These are phyloP conservation scores for Dissoconium aciculare DNA, from an alignment of 2,329 filamentous ascomycete genomes.

Conservation along the genomic window DNA sequence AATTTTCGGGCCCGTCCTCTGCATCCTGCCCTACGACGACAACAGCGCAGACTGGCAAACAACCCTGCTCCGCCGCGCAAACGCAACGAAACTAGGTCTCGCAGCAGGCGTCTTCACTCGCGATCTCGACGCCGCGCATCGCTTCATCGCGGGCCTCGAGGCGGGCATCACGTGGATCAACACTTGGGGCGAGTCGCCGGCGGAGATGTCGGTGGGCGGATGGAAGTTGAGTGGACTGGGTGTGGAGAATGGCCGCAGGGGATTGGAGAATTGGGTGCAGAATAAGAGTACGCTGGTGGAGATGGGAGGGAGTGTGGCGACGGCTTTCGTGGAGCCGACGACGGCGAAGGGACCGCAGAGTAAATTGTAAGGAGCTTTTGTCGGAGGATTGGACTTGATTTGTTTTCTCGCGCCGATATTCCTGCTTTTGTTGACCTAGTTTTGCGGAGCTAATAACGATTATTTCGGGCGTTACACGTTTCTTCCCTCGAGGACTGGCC, in stretches of 20 bases:
- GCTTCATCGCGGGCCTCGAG: conserved; percentile 54
- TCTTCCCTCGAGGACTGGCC: no score
- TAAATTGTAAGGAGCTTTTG: conserved; percentile 1
- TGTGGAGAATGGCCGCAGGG: conserved; percentile 69
- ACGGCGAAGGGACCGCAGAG: conserved; percentile 23
- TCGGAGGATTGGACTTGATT: not conserved
- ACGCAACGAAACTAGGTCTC: conserved; percentile 61
- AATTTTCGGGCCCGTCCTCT: conserved; percentile 81
- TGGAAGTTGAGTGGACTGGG: conserved; percentile 86
- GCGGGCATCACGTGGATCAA: conserved; percentile 88
- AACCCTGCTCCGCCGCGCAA: conserved; percentile 57
- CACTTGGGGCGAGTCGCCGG: conserved; percentile 81
- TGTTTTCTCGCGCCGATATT: no score
- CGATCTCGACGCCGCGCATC: conserved; percentile 59
- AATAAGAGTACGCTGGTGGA: conserved; percentile 84
- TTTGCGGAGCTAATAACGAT: no score
- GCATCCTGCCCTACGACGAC: conserved; percentile 54
- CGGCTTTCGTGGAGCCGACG: conserved; percentile 50
- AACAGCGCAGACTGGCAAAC: conserved; percentile 36
- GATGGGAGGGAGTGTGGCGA: conserved; percentile 55
- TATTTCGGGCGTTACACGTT: no score
- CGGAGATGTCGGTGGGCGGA: conserved; percentile 82
- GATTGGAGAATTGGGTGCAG: conserved; percentile 66
- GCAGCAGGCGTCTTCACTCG: conserved; percentile 73
- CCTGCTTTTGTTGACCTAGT: no score